A percentile compares a stretch with the other conserved stretches of the same genome.
These are phyloP conservation scores for Zygosaccharomyces gambellarensis DNA, from an alignment of 805 yeast species.

Conservation along the genomic window DNA sequence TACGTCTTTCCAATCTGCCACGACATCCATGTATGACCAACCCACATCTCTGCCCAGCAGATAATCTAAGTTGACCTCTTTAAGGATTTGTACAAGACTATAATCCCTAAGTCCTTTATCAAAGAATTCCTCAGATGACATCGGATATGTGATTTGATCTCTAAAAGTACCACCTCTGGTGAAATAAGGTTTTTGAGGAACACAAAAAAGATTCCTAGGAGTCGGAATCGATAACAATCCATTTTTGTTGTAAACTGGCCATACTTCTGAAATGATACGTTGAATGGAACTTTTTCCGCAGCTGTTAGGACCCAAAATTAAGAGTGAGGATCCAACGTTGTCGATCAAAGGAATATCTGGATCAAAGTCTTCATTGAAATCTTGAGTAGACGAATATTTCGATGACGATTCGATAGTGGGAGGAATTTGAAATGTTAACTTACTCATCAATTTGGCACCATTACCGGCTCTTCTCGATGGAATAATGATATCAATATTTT, in stretches of 20 bases:
- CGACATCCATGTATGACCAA: constrained; percentile 40
- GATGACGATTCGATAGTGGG: constrained; percentile 26
- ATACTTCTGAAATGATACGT: constrained; percentile 76
- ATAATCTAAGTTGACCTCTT: constrained; percentile 77
- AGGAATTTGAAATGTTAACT: constrained; percentile 53
- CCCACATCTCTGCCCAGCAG: constrained; percentile 61
- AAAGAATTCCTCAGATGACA: constrained; percentile 70
- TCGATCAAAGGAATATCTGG: constrained; percentile 26
- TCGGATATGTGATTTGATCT: constrained; percentile 88
- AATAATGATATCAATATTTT: constrained; percentile 73
- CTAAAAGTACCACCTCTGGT: constrained; percentile 71
- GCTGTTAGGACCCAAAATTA: constrained; percentile 84
- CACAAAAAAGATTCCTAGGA: constrained; percentile 61
- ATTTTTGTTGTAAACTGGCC: constrained; percentile 72
- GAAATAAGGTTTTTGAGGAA: constrained; percentile 86
- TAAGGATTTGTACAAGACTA: constrained; percentile 59
- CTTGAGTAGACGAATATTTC: constrained; percentile 38
- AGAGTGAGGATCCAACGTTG: constrained; percentile 55
- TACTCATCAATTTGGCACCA: constrained; percentile 57
- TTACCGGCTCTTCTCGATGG: constrained; percentile 62
- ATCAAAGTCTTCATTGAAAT: constrained; percentile 22
- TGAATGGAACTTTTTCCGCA: constrained; percentile 86
- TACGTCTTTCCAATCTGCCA: constrained; percentile 81
- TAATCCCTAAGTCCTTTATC: constrained; percentile 67
- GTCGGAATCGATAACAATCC: constrained; percentile 81